Evolutionary conservation across 805 yeast genomes (phyloP).

Genomic region (Candida wancherniae): DNA sequence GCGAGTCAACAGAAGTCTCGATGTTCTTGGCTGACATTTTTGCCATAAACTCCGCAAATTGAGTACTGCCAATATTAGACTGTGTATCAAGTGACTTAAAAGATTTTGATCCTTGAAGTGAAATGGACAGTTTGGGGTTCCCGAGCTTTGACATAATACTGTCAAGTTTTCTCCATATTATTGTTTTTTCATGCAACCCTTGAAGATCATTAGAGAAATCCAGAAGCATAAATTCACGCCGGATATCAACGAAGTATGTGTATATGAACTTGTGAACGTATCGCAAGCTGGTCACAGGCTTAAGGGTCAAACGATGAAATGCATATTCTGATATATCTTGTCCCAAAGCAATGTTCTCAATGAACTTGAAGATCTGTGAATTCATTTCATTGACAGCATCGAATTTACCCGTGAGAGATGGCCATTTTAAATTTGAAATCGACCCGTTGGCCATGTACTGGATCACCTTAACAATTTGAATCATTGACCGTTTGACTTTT

Average conservation of each 20-base stretch:
- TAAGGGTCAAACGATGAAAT: slow-evolving; percentile 19
- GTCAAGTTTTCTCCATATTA: slow-evolving; percentile 41
- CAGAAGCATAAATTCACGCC: too few relatives aligned
- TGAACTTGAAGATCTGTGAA: slow-evolving; percentile 25
- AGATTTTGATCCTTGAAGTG: slow-evolving; percentile 52
- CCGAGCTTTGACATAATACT: slow-evolving; percentile 46
- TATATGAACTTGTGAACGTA: slow-evolving; percentile 39
- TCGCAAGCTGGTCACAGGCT: slow-evolving; percentile 35
- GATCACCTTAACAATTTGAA: slow-evolving; percentile 75
- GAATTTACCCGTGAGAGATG: slow-evolving; percentile 40
- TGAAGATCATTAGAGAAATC: slow-evolving; percentile 27
- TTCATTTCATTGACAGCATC: slow-evolving; percentile 34
- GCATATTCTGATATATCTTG: slow-evolving; percentile 19
- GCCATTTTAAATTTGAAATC: slow-evolving; percentile 60
- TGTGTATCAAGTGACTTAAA: slow-evolving; percentile 39
- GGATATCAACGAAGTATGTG: slow-evolving; percentile 29
- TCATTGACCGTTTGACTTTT: slow-evolving; percentile 57
- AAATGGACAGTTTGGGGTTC: slow-evolving; percentile 52
- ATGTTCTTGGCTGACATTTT: slow-evolving; percentile 55
- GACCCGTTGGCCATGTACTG: slow-evolving; percentile 88
- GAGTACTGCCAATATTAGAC: slow-evolving; percentile 44
- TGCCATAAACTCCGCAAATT: slow-evolving; percentile 69
- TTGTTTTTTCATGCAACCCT: slow-evolving; percentile 21
- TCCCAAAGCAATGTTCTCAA: slow-evolving; percentile 21
- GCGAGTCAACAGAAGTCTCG: slow-evolving; percentile 37